Conservation (phyloP, 2,329 filamentous ascomycete species). For the Botryotinia narcissicola region DNA sequence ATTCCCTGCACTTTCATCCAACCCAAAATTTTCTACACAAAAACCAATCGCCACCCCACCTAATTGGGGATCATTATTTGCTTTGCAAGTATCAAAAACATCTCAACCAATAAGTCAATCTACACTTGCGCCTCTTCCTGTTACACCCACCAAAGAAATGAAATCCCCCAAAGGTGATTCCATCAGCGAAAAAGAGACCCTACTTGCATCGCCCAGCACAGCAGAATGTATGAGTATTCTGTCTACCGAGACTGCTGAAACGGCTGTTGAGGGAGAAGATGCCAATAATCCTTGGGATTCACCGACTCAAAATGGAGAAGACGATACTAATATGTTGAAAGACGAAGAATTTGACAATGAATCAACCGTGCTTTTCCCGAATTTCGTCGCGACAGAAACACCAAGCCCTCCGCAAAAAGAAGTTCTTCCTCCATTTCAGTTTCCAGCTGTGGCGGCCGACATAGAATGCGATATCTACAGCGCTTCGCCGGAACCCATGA, state of each 20-base stretch:
- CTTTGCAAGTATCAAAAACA: not conserved
- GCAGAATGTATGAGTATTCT: slow-evolving; percentile 13
- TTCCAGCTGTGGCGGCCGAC: not conserved
- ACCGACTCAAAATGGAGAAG: not conserved
- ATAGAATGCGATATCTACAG: not conserved
- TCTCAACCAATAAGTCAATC: not conserved
- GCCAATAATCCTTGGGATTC: not conserved
- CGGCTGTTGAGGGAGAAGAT: not conserved
- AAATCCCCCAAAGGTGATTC: not conserved
- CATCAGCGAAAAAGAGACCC: not conserved
- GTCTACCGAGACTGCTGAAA: slow-evolving; percentile 9
- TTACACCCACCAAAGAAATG: not conserved
- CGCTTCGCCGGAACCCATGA: not conserved
- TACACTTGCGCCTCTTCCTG: not conserved
- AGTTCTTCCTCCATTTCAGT: slow-evolving; percentile 1
- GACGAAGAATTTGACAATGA: not conserved
- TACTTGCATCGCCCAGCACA: not conserved
- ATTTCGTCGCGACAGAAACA: not conserved
- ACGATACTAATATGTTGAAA: not conserved
- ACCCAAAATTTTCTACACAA: not conserved
- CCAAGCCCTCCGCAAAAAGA: not conserved
- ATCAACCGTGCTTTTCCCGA: not conserved
- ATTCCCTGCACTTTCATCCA: slow-evolving; percentile 7
- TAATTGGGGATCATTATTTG: slow-evolving; percentile 9
- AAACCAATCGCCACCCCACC: not conserved